Base-by-base conservation (phyloP, 2,329 filamentous ascomycete genomes). In the Myriosclerotinia curreyana region DNA sequence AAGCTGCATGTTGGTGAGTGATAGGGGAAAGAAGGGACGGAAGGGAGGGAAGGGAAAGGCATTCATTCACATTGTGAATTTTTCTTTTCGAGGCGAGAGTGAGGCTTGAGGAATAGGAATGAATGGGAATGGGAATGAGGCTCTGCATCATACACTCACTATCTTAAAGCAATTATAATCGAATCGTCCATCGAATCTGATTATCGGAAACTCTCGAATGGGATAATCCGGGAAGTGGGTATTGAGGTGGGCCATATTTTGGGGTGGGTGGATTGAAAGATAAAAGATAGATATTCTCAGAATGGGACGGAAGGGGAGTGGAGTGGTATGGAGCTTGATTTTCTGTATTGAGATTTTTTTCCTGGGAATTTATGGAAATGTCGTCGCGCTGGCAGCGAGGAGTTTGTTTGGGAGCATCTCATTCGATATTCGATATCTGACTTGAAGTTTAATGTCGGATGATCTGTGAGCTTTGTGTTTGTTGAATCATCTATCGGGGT, bases 191-290 rank as follows among this genome's bases (percentile, higher is more conserved):
- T 34, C 44, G 44, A 9, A 48, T 28, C 46, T 31, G 11, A 17
- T 15, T 20, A 46, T 56, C 38, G 38, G 38, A 44, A 31, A n/a
- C 9, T n/a, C 20, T 6, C 8, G 28, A 31, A 25, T 36, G 46
- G 54, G 54, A 48, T 48, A 58, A 58, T 36, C 54, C 54, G 42
- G 40, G 36, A 58, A 22, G 42, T 58, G 54, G 42, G 54, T 34
- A 20, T 7, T 9, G 11, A 17, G 46, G 4, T 3, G 42, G 11
- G 14, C 54, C 54, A 46, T 25, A 12, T 22, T 58, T 46, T n/a
- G n/a, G n/a, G n/a, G n/a, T n/a, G n/a, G 25, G 28, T 20, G 17
- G 7, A 11, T 34, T 22, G 25, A 17, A 17, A 15, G 5, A 44
- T 11, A 34, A 40, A 40, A 25, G 20, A 44, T 20, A 15, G n/a